Evolutionary conservation across 805 yeast species (phyloP), one percentile per base, ranked within the genome.

Genomic region (Barnettozyma sucrosica): DNA sequence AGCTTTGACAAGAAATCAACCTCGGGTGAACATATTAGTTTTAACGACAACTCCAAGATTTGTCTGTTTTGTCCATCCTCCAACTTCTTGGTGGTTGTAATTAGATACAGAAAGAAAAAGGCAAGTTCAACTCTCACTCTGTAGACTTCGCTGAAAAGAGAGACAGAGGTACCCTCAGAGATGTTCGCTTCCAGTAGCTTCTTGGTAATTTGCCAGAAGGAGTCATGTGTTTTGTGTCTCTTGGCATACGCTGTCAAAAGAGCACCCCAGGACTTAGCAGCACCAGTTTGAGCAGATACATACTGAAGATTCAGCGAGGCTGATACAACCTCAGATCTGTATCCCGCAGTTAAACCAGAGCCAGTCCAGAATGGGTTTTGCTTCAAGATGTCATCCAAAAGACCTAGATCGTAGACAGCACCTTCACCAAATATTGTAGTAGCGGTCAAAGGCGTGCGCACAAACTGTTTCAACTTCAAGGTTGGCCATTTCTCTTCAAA

Each of bases 251-350:
- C 78, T 0, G 92, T 81, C 20, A 88, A 52, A 30, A 89, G 68
- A 1, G 93, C 89, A 43, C 92, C 89, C 76, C 87, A 80, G 0
- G 95, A 76, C 55, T 83, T 83, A 4, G 88, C 84, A 19, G 85
- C 76, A 4, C 78, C 69, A 14, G 82, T 70, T 57, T 89, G 95
- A 1, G 90, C 75, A 36, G 80, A 74, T 7, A 80, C 73, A 55
- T 72, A 74, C 51, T 88, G 88, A 43, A 80, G 59, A 55, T 83
- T 82, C 39, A 81, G 63, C 50, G 89, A 81, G 1, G 85, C 80
- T 1, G 73, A 69, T 3, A 76, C 63, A 5, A 88, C 72, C 36
- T 75, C 76, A 4, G 70, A 67, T 48, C 81, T 71, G 32, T 77
- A 64, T 1, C 73, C 72, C 1, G 49, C 45, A 1, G 49, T 47